Base-by-base conservation (phyloP, 345 rosid species). In the Populus davidiana region DNA sequence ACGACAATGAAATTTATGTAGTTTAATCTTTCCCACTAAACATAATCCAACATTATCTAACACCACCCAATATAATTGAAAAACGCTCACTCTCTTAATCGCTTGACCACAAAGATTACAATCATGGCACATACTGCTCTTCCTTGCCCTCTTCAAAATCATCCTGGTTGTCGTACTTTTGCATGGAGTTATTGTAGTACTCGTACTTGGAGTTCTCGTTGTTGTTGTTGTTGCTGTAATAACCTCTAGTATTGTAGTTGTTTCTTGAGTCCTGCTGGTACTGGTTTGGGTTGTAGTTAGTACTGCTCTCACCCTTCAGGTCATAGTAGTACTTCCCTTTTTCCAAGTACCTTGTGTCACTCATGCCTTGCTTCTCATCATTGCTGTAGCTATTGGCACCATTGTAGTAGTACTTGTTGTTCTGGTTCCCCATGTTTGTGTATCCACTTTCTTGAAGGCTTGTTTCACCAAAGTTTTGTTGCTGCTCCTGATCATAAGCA, bases 271-370 rank as follows among this genome's bases (percentile, higher is more conserved):
- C 62, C 69, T 69, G 82, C 31, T 69, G 82, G 31, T 69, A 41
- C 68, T 78, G 68, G 47, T 74, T 68, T 14, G 31, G 64, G 41
- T 62, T 21, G 27, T 17, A 25, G 16, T 64, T 39, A 27, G 27
- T 27, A 12, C 65, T 71, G 16, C 61, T 76, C 76, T 44, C 73
- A 38, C 47, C 41, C 5, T 3, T 20, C 16, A 44, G 0, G 21
- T 80, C 77, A 67, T 66, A 25, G n/a, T 20, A 80, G 33, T 72
- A 81, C 69, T 56, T 81, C 6, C 77, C 83, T 2, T 76, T 67
- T n/a, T 56, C 77, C 83, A 76, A 6, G 73, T 3, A 76, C 63
- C 77, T 76, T 16, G 83, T 81, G 67, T 81, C 83, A 39, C 83
- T 81, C 83, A 81, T 81, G 18, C 83, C 83, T 67, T 76, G 83